Evolutionary conservation across 257 asterid species (phyloP), one percentile per base, ranked within the genome.

Genomic region (Solanum pinnatisectum): DNA sequence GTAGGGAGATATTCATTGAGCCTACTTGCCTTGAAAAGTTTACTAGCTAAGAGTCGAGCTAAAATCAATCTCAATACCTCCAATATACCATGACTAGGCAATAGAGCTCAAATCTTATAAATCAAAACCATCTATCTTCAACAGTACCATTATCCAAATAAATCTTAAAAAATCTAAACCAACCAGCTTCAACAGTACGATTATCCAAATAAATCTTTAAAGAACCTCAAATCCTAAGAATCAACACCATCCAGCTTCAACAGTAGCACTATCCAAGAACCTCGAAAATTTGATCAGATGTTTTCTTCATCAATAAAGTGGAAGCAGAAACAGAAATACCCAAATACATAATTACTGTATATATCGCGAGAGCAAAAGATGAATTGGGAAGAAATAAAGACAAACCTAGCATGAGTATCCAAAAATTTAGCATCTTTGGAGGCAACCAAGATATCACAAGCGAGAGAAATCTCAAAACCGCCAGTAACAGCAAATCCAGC

Each of bases 401-500:
- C 37, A 77, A 20, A 96, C 99, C 95, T 94, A 70, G 99, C 96
- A 88, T 97, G 99, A 87, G 99, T 97, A 77, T 97, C 99, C 92
- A 97, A 92, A 87, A 97, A 97, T 91, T 94, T 97, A 83, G 99
- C 98, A 44, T 95, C 96, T 87, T 91, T 96, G 3, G 98, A 92
- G 35, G 98, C 98, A 87, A 97, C 94, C 92, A 96, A 86, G 6
- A 97, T 14, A 91, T 97, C 99, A 91, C 99, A 97, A 81, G 99
- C 98, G 88, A 97, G 86, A 27, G 98, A 96, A 90, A 97, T 94
- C 93, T 96, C 99, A 44, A 97, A 97, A 5, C 99, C 99, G 14
- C 98, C 99, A n/a, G 99, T 97, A 42, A 97, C 94, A 15, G 98
- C 99, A 76, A 94, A 97, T 36, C 99, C 99, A 87, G 90, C 92